Evolutionary conservation across 169 alveolate genomes (phyloP).

Genomic region (Pseudocohnilembus persalinus): DNA sequence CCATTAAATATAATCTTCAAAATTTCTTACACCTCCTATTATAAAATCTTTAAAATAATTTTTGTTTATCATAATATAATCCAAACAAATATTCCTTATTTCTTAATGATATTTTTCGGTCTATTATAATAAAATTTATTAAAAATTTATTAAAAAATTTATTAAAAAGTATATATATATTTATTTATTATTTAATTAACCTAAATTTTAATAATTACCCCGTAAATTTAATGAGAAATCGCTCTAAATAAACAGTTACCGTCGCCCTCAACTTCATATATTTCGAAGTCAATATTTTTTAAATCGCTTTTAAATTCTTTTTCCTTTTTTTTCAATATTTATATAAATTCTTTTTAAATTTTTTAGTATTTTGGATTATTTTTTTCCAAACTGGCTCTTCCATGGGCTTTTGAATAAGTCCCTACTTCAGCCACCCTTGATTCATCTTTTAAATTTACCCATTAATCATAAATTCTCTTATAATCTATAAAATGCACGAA

Average conservation of each 20-base stretch:
- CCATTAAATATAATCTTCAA: conserved; percentile 68
- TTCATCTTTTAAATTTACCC: not conserved
- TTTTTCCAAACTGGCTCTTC: not conserved
- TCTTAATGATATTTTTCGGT: conserved; percentile 67
- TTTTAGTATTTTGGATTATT: not conserved
- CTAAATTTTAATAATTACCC: conserved; percentile 10
- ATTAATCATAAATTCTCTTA: not conserved
- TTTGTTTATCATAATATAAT: conserved; percentile 69
- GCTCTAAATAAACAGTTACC: conserved; percentile 86
- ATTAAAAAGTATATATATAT: no score
- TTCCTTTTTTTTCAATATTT: not conserved
- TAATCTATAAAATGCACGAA: not conserved
- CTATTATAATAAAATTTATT: not conserved
- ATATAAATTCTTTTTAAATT: no score
- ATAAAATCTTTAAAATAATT: conserved; percentile 72
- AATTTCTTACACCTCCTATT: conserved; percentile 48
- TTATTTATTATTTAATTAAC: no score
- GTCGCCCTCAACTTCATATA: conserved; percentile 69
- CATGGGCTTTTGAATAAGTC: not conserved
- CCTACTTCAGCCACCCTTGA: not conserved
- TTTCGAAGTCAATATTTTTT: conserved; percentile 35
- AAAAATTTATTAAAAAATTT: no score
- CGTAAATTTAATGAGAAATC: conserved; percentile 75
- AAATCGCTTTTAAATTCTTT: not conserved
- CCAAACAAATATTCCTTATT: conserved; percentile 73